Conservation (phyloP, 768 basidiomycete species). For the Mycena sanguinolenta region DNA sequence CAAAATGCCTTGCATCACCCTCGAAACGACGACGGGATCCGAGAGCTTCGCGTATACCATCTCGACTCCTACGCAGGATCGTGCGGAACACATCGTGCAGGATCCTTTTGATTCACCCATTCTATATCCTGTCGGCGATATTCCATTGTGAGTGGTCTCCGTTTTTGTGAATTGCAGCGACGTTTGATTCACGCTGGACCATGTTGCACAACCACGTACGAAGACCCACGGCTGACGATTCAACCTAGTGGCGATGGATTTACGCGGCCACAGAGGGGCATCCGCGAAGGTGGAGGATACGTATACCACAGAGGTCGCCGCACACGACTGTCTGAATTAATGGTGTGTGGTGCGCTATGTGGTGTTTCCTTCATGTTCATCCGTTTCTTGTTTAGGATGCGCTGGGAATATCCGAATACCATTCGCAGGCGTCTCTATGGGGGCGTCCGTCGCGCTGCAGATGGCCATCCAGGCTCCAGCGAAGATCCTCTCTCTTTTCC, state of each 20-base stretch:
- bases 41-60: background rate
- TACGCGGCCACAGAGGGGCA: slow-evolving; percentile 50
- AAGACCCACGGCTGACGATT: slow-evolving; percentile 50
- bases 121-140: background rate
- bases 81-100: background rate
- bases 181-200: background rate
- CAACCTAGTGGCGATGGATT: slow-evolving; percentile 53
- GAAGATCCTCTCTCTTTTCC: slow-evolving; percentile 50
- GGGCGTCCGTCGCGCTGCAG: slow-evolving; percentile 50
- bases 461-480: slow-evolving; percentile 50
- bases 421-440: slow-evolving; percentile 54
- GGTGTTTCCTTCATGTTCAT: background rate
- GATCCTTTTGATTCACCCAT: background rate
- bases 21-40: background rate
- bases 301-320: slow-evolving; percentile 47
- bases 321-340: slow-evolving; percentile 52
- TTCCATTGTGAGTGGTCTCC: background rate
- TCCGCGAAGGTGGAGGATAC: slow-evolving; percentile 41
- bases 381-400: slow-evolving; percentile 45
- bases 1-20: background rate
- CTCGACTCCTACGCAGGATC: background rate
- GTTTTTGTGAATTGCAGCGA: background rate
- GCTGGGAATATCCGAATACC: slow-evolving; percentile 51
- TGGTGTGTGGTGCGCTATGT: slow-evolving; percentile 37
- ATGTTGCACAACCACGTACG: slow-evolving; percentile 45